Base-by-base conservation (phyloP, 2,329 filamentous ascomycete species). In the Cladophialophora immunda region DNA sequence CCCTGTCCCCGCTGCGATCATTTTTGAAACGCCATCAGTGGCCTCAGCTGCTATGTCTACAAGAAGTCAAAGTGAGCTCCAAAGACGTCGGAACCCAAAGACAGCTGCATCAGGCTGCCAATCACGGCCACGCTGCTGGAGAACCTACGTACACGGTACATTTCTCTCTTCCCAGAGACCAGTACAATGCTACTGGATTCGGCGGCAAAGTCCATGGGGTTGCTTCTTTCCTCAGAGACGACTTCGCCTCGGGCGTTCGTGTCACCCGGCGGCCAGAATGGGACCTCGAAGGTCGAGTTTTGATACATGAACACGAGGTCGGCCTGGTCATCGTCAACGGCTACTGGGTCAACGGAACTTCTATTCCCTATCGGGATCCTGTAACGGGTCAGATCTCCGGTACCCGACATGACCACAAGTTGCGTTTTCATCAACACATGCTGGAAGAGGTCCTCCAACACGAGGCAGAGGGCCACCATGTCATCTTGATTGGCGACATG, bases 281-380 rank as follows among this genome's bases (percentile, higher is more conserved):
- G 84, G 84, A 87, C 62, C 70, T 75, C 1, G 84, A 87, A 77
- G 85, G 84, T 3, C 79, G 84, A 0, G 78, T 86, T 4, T 77
- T 80, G n/a, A 75, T 86, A 25, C 71, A 72, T 45, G 68, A 71
- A 50, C 58, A 70, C 29, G 34, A 60, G 25, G 32, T 29, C 13
- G 58, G 53, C 4, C 47, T 72, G 22, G 68, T 69, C 13, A 73
- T 87, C 25, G 78, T 85, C 72, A 86, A 86, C 69, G 78, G 85
- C 32, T 86, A 86, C 70, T 82, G 83, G 47, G 81, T 85, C 13
- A 86, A 86, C 70, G 84, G 84, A 2, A 86, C 85, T 0, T 75
- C 79, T 7, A 70, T 70, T 47, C 67, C 69, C 19, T 73, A 73
- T 66, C 68, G 79, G 19, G 76, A 81, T 62, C 75, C 82, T 0